Percentiles rank a stretch among this genome's conserved stretches.
Conservation (phyloP, 73 alveolate genomes). For the Urostyla sp. region DNA sequence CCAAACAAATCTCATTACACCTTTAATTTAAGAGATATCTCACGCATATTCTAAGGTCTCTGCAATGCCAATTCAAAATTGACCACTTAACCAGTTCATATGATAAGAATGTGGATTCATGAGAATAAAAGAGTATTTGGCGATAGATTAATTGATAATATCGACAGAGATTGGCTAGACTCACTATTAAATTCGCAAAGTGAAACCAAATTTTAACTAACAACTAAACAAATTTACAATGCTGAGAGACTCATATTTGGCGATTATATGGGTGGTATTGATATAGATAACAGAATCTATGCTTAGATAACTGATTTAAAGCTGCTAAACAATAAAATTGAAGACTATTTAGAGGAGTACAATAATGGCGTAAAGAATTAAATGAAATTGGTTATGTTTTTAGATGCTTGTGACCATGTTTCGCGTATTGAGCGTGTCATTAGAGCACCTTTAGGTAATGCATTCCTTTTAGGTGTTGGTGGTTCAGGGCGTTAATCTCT, state of each 20-base stretch:
- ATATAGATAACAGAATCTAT: slow-evolving; percentile 87
- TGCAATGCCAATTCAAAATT: slow-evolving; percentile 79
- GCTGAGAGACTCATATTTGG: slow-evolving; percentile 97
- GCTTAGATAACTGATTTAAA: slow-evolving; percentile 80
- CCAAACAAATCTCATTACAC: slow-evolving; percentile 95
- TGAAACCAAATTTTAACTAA: slow-evolving; percentile 64
- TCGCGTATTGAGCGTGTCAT: slow-evolving; percentile 97
- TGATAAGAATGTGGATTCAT: slow-evolving; percentile 93
- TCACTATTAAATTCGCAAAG: slow-evolving; percentile 77
- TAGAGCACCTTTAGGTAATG: slow-evolving; percentile 99
- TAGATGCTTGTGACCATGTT: slow-evolving; percentile 99
- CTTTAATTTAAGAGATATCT: slow-evolving; percentile 93
- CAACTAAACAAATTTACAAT: slow-evolving; percentile 67
- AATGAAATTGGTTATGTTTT: slow-evolving; percentile 98
- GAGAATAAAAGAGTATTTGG: slow-evolving; percentile 93
- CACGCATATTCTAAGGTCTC: slow-evolving; percentile 88
- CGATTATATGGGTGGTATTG: slow-evolving; percentile 86
- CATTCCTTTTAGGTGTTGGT: slow-evolving; percentile 99
- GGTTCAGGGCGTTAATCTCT: slow-evolving; percentile 99
- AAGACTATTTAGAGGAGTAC: slow-evolving; percentile 92
- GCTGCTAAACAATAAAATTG: slow-evolving; percentile 82
- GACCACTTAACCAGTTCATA: slow-evolving; percentile 67
- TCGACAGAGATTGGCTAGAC: slow-evolving; percentile 90
- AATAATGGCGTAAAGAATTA: slow-evolving; percentile 88
- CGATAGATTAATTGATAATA: slow-evolving; percentile 86